Percentiles rank a stretch among this genome's conserved stretches.
Evolutionary conservation across 2,329 filamentous ascomycete species (phyloP).

Genomic region (Xylaria sp.): DNA sequence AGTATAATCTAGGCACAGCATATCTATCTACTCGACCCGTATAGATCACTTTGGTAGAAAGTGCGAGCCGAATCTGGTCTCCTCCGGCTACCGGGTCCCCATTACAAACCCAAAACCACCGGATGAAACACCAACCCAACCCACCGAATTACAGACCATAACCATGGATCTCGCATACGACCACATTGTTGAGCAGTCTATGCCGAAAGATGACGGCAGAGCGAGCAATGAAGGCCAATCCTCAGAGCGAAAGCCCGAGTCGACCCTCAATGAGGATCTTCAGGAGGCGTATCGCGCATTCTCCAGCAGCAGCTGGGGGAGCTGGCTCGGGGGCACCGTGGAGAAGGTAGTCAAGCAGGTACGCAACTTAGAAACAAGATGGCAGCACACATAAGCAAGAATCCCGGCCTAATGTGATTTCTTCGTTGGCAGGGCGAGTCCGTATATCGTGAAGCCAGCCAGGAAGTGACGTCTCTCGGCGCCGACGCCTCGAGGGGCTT

Average conservation of each 20-base stretch:
- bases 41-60: slow-evolving; percentile 4
- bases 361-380: slow-evolving; percentile 42
- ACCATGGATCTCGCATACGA: slow-evolving; percentile 97
- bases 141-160: slow-evolving; percentile 15
- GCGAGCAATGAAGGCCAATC: slow-evolving; percentile 18
- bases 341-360: slow-evolving; percentile 94
- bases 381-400: background rate
- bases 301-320: slow-evolving; percentile 90
- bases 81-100: slow-evolving; percentile 22
- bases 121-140: slow-evolving; percentile 28
- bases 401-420: slow-evolving; percentile 24
- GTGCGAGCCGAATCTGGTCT: slow-evolving; percentile 13
- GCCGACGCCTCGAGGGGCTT: slow-evolving; percentile 86
- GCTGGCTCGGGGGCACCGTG: slow-evolving; percentile 86
- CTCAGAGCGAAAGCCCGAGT: slow-evolving; percentile 50
- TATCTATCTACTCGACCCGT: slow-evolving; percentile 19
- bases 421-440: slow-evolving; percentile 70
- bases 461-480: slow-evolving; percentile 82
- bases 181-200: slow-evolving; percentile 87
- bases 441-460: slow-evolving; percentile 84
- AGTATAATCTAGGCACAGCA: slow-evolving; percentile 19
- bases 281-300: slow-evolving; percentile 97
- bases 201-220: slow-evolving; percentile 62
- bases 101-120: slow-evolving; percentile 17
- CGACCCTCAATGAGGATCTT: slow-evolving; percentile 83